Evolutionary conservation across 805 yeast genomes (phyloP).

Genomic region (Candida silvicultrix): DNA sequence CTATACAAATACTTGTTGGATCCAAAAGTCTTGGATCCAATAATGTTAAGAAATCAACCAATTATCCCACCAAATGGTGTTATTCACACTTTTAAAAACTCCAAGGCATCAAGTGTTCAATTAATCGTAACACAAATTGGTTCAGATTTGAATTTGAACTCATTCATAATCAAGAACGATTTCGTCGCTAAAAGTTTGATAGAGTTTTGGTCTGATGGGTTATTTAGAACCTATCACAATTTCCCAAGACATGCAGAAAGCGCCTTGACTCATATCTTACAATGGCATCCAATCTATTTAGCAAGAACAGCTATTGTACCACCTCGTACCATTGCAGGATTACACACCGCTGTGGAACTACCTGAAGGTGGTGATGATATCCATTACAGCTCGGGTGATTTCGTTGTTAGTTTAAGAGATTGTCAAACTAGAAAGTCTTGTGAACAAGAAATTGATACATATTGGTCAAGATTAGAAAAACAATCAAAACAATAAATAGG

Average conservation of each 20-base stretch:
- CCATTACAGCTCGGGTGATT: conserved; percentile 59
- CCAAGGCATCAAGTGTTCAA: conserved; percentile 46
- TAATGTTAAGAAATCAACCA: conserved; percentile 65
- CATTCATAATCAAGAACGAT: conserved; percentile 68
- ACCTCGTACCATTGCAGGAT: conserved; percentile 46
- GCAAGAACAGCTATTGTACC: conserved; percentile 71
- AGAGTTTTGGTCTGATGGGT: conserved; percentile 76
- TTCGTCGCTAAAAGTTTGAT: conserved; percentile 58
- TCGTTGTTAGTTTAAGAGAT: conserved; percentile 55
- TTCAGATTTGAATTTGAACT: conserved; percentile 55
- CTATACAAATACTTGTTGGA: conserved; percentile 53
- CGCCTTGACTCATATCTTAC: conserved; percentile 82
- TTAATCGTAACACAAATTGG: conserved; percentile 68
- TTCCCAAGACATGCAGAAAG: conserved; percentile 54
- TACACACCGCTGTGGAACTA: conserved; percentile 31
- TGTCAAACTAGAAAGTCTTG: conserved; percentile 49
- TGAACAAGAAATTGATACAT: conserved; percentile 38
- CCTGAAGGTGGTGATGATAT: conserved; percentile 37
- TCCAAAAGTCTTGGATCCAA: conserved; percentile 53
- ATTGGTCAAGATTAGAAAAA: conserved; percentile 21
- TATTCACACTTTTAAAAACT: conserved; percentile 61
- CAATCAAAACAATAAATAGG: no score
- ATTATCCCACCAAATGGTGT: conserved; percentile 63
- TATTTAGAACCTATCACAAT: conserved; percentile 55
- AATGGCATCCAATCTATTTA: conserved; percentile 88